Evolutionary conservation across 1,139 yeast genomes (phyloP), one percentile per base, ranked within the genome.

Genomic region (Blastobotrys aristatus): DNA sequence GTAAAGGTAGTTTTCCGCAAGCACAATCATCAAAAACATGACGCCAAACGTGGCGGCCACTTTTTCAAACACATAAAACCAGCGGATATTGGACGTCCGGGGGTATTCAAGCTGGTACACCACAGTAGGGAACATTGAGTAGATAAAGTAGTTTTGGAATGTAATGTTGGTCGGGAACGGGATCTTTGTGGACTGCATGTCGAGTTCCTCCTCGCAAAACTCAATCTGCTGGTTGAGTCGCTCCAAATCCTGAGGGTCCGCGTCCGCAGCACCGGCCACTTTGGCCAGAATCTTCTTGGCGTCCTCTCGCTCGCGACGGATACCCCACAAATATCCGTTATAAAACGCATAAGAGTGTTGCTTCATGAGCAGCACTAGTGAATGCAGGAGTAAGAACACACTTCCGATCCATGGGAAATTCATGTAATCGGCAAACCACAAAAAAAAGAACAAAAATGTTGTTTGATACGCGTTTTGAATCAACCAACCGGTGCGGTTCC

Each of bases 301-400:
- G 50, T 70, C 73, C 5, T 70, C 57, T 45, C 84, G 68, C 57
- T 86, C 95, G n/a, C 71, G 67, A 27, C 62, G 59, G 29, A 84
- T 76, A 22, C 66, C 69, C 52, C 95, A 87, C 48, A 89, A 69
- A 62, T 89, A 87, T 0, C 97, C 97, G 62, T 89, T 89, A 68
- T 82, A 90, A 59, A 83, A 87, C 1, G 86, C 87, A 62, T 82
- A 90, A 1, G 96, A 87, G 64, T 90, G 97, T 80, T 83, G 84
- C 63, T 90, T 90, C 97, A 90, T 90, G 54, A 90, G 65, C 55
- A 89, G 70, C 3, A 90, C 97, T 47, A 87, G 71, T n/a, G 87
- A 79, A 64, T 90, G 97, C 49, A 90, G 71, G 50, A 86, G 74
- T 52, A 90, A 68, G 59, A 85, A 90, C 36, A 89, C 90, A 59